These are phyloP conservation scores for Discostella stelligera DNA, from an alignment of 352 stramenopile species.

Conservation along the genomic window DNA sequence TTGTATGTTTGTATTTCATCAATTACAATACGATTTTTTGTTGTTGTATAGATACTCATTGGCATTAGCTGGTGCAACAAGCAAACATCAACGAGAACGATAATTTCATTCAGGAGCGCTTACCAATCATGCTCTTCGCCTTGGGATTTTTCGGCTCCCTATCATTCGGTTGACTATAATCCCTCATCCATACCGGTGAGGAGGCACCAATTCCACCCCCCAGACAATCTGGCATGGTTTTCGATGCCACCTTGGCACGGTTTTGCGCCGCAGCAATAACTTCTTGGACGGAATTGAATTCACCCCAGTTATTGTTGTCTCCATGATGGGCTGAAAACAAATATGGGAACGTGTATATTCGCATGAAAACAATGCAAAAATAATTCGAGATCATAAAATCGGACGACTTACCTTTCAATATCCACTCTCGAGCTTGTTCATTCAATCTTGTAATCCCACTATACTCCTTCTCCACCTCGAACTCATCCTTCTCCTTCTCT, in stretches of 20 bases:
- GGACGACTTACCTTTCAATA: conserved; percentile 29
- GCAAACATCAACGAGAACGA: background rate
- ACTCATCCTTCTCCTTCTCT: background rate
- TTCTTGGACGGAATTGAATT: conserved; percentile 53
- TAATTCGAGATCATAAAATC: background rate
- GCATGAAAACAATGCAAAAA: background rate
- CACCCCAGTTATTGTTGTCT: conserved; percentile 55
- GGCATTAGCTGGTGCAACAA: background rate
- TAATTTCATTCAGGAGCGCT: background rate
- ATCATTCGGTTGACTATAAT: conserved; percentile 69
- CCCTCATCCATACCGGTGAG: conserved; percentile 73
- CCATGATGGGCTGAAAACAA: conserved; percentile 30
- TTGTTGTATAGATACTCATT: background rate
- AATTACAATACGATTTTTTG: background rate
- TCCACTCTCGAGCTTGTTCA: conserved; percentile 55
- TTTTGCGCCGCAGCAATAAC: conserved; percentile 43
- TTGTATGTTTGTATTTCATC: background rate
- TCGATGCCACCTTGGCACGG: conserved; percentile 43
- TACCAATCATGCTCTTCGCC: conserved; percentile 53
- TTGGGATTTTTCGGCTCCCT: conserved; percentile 40
- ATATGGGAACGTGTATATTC: background rate
- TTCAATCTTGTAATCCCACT: conserved; percentile 65
- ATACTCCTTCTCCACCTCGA: conserved; percentile 32
- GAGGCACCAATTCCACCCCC: conserved; percentile 43
- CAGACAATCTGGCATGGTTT: conserved; percentile 64